Conservation (phyloP, 2,329 filamentous ascomycete genomes). For the Exophiala oligosperma region DNA sequence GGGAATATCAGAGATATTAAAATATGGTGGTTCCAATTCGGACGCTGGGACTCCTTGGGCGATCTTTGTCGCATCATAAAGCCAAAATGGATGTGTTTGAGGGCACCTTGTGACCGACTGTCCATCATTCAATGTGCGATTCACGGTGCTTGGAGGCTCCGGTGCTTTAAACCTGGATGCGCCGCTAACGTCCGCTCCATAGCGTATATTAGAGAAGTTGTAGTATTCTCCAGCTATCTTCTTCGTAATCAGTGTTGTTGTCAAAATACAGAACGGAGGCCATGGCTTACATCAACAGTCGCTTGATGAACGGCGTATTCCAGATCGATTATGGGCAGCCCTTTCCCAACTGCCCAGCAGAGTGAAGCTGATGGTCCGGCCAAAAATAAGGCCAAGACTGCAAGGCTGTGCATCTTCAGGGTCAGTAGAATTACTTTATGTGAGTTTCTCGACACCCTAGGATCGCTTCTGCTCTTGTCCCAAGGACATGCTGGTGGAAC, state of each 20-base stretch:
- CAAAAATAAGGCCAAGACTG: too few relatives aligned
- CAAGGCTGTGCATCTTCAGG: too few relatives aligned
- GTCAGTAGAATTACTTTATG: too few relatives aligned
- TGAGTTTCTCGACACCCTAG: too few relatives aligned
- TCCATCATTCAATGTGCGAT: slow-evolving; percentile 48
- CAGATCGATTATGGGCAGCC: slow-evolving; percentile 46
- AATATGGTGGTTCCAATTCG: slow-evolving; percentile 25
- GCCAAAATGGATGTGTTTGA: slow-evolving; percentile 49
- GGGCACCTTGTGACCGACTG: slow-evolving; percentile 43
- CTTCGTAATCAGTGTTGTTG: slow-evolving; percentile 27
- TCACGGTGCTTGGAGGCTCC: slow-evolving; percentile 41
- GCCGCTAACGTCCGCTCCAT: slow-evolving; percentile 54
- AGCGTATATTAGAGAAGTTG: slow-evolving; percentile 59
- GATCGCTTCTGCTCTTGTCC: too few relatives aligned
- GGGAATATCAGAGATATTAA: slow-evolving; percentile 22
- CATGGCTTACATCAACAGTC: slow-evolving; percentile 25
- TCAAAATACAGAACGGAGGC: neutral
- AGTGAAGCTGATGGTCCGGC: too few relatives aligned
- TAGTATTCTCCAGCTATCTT: slow-evolving; percentile 42
- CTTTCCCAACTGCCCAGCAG: too few relatives aligned
- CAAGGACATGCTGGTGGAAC: too few relatives aligned
- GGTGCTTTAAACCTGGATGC: slow-evolving; percentile 52
- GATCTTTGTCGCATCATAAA: slow-evolving; percentile 28
- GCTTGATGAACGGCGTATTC: slow-evolving; percentile 54
- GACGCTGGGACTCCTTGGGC: slow-evolving; percentile 31